Evolutionary conservation across 2,329 filamentous ascomycete genomes (phyloP).

Genomic region (Sporothrix mexicana): DNA sequence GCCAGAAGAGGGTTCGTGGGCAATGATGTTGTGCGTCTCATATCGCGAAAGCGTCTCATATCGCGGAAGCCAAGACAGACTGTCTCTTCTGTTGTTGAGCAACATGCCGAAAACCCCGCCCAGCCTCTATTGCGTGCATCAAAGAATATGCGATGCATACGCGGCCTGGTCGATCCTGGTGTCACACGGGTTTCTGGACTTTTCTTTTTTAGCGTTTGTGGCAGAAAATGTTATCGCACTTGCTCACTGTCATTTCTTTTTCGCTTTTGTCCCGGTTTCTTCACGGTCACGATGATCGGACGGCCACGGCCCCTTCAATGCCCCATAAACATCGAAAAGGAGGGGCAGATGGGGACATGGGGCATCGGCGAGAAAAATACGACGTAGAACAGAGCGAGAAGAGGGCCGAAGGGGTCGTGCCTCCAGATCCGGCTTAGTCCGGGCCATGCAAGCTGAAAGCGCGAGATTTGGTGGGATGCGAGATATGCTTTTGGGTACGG

Average conservation of each 20-base stretch:
- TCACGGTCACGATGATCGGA: neutral
- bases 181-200: neutral
- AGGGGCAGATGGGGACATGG: neutral
- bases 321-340: neutral
- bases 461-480: neutral
- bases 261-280: neutral
- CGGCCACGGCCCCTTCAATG: neutral
- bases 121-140: slow-evolving; percentile 10
- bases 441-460: slow-evolving; percentile 31
- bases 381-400: slow-evolving; percentile 38
- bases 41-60: too few species aligned
- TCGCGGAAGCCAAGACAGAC: too few species aligned
- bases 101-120: slow-evolving; percentile 1
- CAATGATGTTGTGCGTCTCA: too few species aligned
- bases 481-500: neutral
- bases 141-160: neutral
- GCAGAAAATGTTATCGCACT: neutral
- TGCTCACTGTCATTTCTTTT: neutral
- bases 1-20: neutral
- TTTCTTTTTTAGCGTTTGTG: neutral
- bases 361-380: slow-evolving; percentile 29
- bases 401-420: neutral
- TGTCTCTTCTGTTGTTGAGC: neutral
- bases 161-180: neutral
- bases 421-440: slow-evolving; percentile 27